Conservation (phyloP, 805 yeast species). For the Lipomyces orientalis region DNA sequence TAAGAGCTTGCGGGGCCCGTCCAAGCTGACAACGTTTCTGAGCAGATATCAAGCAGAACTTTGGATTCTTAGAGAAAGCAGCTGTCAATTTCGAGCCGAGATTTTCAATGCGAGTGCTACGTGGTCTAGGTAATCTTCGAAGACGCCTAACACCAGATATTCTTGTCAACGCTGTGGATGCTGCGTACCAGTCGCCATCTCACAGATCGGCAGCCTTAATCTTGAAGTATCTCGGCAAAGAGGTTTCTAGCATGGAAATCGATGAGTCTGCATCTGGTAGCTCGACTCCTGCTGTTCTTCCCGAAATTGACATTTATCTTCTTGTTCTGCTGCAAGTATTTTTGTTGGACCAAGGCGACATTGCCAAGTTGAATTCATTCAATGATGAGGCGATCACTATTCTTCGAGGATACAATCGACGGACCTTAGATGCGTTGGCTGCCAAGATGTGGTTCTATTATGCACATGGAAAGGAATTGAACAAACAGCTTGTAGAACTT, state of each 20-base stretch:
- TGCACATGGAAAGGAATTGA: conserved; percentile 74
- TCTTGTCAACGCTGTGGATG: conserved; percentile 60
- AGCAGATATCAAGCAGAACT: conserved; percentile 48
- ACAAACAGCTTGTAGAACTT: conserved; percentile 56
- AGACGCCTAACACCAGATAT: conserved; percentile 61
- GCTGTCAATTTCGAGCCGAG: conserved; percentile 81
- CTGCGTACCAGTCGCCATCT: conserved; percentile 56
- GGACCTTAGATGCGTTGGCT: conserved; percentile 82
- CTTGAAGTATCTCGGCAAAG: conserved; percentile 23
- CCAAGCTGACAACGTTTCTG: neutral
- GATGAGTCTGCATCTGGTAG: conserved; percentile 15
- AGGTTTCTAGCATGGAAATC: conserved; percentile 6
- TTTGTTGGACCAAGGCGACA: conserved; percentile 66
- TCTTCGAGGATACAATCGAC: conserved; percentile 69
- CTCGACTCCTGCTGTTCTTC: conserved; percentile 50
- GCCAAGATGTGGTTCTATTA: conserved; percentile 95
- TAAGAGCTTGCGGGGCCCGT: neutral
- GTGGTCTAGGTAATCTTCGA: conserved; percentile 80
- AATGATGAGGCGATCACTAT: conserved; percentile 59
- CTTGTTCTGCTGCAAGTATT: conserved; percentile 80
- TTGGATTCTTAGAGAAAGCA: conserved; percentile 62
- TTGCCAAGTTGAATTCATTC: conserved; percentile 57
- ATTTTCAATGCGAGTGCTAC: conserved; percentile 80
- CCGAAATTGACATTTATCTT: conserved; percentile 80
- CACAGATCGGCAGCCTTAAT: conserved; percentile 22